A percentile compares a stretch with the other conserved stretches of the same genome.
Evolutionary conservation across 164 flowering plant species (phyloP).

Genomic region (Berberis vulgaris): DNA sequence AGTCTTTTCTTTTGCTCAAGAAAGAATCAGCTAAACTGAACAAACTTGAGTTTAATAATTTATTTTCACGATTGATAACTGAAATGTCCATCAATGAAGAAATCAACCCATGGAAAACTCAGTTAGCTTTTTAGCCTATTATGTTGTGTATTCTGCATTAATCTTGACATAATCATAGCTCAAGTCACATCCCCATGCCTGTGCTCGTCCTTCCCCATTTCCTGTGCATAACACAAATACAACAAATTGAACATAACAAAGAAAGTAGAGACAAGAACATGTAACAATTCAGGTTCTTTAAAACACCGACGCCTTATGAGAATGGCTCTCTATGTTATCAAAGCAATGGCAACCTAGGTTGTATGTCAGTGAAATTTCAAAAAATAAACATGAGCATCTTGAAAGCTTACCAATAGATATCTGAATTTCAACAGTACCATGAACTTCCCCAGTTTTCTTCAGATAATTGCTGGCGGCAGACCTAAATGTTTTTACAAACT

Average conservation of each 20-base stretch:
- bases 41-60: too few relatives aligned
- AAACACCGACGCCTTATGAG: too few relatives aligned
- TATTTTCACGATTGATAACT: too few relatives aligned
- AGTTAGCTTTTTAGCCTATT: background rate
- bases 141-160: slow-evolving; percentile 94
- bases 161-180: slow-evolving; percentile 95
- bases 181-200: slow-evolving; percentile 96
- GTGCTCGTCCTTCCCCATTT: slow-evolving; percentile 54
- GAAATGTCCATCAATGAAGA: too few relatives aligned
- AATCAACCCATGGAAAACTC: too few relatives aligned
- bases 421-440: slow-evolving; percentile 67
- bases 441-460: slow-evolving; percentile 65
- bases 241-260: background rate
- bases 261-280: background rate
- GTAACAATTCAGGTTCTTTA: too few relatives aligned
- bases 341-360: too few relatives aligned
- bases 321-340: too few relatives aligned
- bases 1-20: too few relatives aligned
- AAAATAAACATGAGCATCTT: background rate
- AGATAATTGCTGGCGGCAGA: slow-evolving; percentile 74
- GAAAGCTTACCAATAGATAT: slow-evolving; percentile 65
- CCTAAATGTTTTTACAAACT: slow-evolving; percentile 22
- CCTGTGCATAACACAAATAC: slow-evolving; percentile 37
- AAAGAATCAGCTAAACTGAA: too few relatives aligned
- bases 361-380: too few relatives aligned